Base-by-base conservation (phyloP, 495 filamentous ascomycete genomes). In the Aspergillus heteromorphus region DNA sequence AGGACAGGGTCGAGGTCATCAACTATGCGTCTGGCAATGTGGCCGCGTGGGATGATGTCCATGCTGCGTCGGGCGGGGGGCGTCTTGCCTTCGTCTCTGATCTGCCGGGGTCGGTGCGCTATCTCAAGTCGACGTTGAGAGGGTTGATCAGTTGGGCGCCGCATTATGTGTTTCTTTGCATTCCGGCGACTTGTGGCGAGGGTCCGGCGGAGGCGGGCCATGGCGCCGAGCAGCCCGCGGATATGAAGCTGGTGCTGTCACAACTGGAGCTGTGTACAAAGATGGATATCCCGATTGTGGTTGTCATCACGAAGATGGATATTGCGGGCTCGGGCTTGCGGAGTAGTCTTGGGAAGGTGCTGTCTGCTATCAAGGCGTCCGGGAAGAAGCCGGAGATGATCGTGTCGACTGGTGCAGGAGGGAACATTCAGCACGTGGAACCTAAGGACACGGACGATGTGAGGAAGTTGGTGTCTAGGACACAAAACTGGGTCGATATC, bases 81-180 rank as follows among this genome's bases (percentile, higher is more conserved):
- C 85, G 95, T 47, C 70, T 98, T 5, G 88, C 91, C 10, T 89
- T 96, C 53, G 67, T 97, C 10, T 87, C 91, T 0, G 93, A 98
- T 65, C 91, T 92, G 30, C 92, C 93, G 2, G 93, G 93, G 1
- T 88, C 93, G 51, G 84, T 89, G 6, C 82, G 89, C 31, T 97
- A 91, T 69, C 78, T 91, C 38, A 84, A 92, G 53, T 97, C 95
- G 1, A 91, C 87, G 4, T 74, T 97, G 27, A 79, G 92, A 49
- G 89, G 91, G 0, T 73, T 97, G n/a, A 76, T 98, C 43, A 91
- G 92, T 49, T 98, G 93, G 91, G 90, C 89, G 18, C 93, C 93
- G 18, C 92, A 98, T 65, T 96, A 91, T 83, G 91, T 89, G 6
- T 64, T 95, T 41, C 80, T 96, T 10, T 95, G 95, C 61, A 84